Evolutionary conservation across 2,329 filamentous ascomycete genomes (phyloP), one percentile per base, ranked within the genome.

Genomic region (Beauveria medogensis): DNA sequence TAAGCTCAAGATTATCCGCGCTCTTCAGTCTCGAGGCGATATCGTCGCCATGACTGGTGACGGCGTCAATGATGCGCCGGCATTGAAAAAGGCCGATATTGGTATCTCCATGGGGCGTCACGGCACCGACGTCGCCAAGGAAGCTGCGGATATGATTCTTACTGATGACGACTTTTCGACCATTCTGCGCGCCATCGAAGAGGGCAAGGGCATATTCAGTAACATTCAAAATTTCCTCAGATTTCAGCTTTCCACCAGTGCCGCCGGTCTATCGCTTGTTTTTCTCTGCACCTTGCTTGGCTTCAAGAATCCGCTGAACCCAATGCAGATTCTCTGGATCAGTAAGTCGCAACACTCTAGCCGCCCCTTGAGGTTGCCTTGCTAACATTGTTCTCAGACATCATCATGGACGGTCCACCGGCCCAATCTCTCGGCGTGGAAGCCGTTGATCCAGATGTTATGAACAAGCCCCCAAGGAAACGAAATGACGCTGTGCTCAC

Each of bases 271-370:
- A 66, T 91, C 90, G 62, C 81, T 99, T 59, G 94, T 99, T 20
- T 85, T 99, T 66, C 75, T 99, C 69, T 97, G 92, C 79, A 97
- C 92, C 34, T 89, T 91, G 67, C 82, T 97, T 64, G 94, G 94
- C 44, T 94, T 95, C 77, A 92, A 91, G 75, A 96, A 94, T 71
- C 95, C 94, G 51, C 81, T 99, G 63, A 99, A 99, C 72, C 92
- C 94, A 55, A 99, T 99, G 94, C 94, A 99, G 77, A 99, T 99
- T 78, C 82, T 99, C 47, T 99, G 94, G 94, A 99, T 99, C 70
- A 99, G 93, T 97, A 78, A 78, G 91, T 83, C 14, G 7, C 54
- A n/a, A 7, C 47, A 24, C 10, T 24, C 12, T 22, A 3, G 50
- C 5, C 6, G 12, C 6, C 10, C 2, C 34, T 30, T 30, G 24